These are phyloP conservation scores for Eurotiales sp. DNA, from an alignment of 2,329 filamentous ascomycete genomes.

Conservation along the genomic window DNA sequence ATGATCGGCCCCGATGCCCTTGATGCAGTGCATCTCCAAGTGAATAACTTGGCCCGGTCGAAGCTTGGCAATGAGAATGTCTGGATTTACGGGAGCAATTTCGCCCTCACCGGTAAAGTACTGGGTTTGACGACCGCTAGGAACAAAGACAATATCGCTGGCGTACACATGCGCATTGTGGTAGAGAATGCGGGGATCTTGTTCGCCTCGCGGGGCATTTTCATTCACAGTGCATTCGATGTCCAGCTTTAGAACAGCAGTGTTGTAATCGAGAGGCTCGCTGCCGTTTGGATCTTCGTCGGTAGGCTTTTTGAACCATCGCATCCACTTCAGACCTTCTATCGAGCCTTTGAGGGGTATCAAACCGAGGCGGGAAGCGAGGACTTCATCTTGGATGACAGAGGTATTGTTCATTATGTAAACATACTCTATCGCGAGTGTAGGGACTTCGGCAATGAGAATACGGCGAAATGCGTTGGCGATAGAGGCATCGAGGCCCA, in stretches of 20 bases:
- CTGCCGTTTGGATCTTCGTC: constrained; percentile 58
- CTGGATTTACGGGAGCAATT: constrained; percentile 77
- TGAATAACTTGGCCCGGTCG: constrained; percentile 84
- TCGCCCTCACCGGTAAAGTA: constrained; percentile 64
- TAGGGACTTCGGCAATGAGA: constrained; percentile 88
- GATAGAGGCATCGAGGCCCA: constrained; percentile 86
- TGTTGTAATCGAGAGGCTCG: constrained; percentile 73
- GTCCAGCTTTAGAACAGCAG: constrained; percentile 71
- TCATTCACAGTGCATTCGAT: constrained; percentile 77
- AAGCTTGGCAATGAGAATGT: constrained; percentile 92
- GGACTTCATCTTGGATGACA: constrained; percentile 95
- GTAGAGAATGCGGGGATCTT: constrained; percentile 80
- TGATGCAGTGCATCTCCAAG: constrained; percentile 87
- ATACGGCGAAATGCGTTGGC: constrained; percentile 98
- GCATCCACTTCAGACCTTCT: constrained; percentile 74
- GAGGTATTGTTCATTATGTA: constrained; percentile 96
- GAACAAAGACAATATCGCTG: constrained; percentile 69
- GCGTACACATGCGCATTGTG: constrained; percentile 81
- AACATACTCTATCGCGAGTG: constrained; percentile 88
- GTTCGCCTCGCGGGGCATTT: constrained; percentile 67
- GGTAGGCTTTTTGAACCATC: constrained; percentile 72
- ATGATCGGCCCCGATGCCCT: constrained; percentile 90
- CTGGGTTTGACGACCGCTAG: constrained; percentile 67
- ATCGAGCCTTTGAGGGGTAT: constrained; percentile 81
- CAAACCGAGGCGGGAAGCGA: constrained; percentile 83